Evolutionary conservation across 805 yeast genomes (phyloP), one percentile per base, ranked within the genome.

Genomic region (Zygotorulaspora florentina): DNA sequence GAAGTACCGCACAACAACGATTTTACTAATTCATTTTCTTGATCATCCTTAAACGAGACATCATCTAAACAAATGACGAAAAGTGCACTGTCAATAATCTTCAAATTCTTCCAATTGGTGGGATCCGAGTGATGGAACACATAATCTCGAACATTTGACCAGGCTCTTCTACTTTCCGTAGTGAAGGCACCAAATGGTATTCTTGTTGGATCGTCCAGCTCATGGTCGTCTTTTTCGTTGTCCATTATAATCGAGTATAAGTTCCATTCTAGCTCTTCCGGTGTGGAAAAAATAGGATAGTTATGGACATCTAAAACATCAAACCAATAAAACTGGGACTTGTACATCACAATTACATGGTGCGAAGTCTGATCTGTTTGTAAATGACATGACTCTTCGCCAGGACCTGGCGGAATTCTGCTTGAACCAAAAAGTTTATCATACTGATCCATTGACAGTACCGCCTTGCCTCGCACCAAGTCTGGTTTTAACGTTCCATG

Each of bases 311-410:
- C 95, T 56, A 89, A 70, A 1, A 89, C 97, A 61, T 89, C 96
- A 62, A 89, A 89, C 96, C 96, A 89, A 68, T 89, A 89, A 65
- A 88, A 87, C 65, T 89, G 96, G 2, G 95, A 85, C 58, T 85
- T 82, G 51, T 87, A 81, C 63, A 87, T 69, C 12, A 89, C 90
- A 8, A 88, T 83, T 30, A 89, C 80, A 64, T 89, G 96, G 57
- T 81, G 85, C 1, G 93, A 81, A 8, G 80, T 71, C 7, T 74
- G 62, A 64, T 87, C 96, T 1, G 87, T 77, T 65, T 88, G 96
- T 81, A 89, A 80, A 45, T 85, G 79, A 65, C 97, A 89, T 0
- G 68, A 59, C 16, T 52, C 46, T 34, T 56, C 59, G 2, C 95
- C 95, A 2, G 78, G 74, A 17, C 75, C 73, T 1, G 93, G 83